Evolutionary conservation across 768 basidiomycete species (phyloP).

Genomic region (Termitomyces sp.): DNA sequence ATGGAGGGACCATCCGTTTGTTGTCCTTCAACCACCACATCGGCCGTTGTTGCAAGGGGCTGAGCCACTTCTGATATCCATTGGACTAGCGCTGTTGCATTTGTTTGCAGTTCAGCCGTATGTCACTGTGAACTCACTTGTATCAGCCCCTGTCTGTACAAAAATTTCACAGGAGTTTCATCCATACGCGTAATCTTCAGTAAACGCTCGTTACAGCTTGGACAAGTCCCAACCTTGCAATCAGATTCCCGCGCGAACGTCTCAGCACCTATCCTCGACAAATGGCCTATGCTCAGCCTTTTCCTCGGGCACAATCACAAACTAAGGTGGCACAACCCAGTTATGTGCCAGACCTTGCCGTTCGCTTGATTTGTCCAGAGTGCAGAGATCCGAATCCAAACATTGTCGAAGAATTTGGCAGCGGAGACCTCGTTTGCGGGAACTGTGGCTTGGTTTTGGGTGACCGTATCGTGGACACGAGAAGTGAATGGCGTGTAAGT

Average conservation of each 20-base stretch:
- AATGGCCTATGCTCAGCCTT: conserved; percentile 76
- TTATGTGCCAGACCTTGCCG: conserved; percentile 79
- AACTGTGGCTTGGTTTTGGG: conserved; percentile 92
- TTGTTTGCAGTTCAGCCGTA: conserved; percentile 10
- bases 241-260: conserved; percentile 18
- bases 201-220: conserved; percentile 2
- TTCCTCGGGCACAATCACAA: conserved; percentile 65
- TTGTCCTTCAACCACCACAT: conserved; percentile 10
- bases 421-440: conserved; percentile 95
- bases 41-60: conserved; percentile 7
- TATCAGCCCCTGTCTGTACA: conserved; percentile 10
- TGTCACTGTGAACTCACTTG: conserved; percentile 13
- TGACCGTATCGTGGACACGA: conserved; percentile 94
- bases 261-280: conserved; percentile 21
- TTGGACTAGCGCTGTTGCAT: conserved; percentile 4
- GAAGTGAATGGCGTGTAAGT: conserved; percentile 96
- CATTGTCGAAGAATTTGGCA: conserved; percentile 96
- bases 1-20: background rate
- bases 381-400: conserved; percentile 91
- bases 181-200: background rate
- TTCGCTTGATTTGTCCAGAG: conserved; percentile 92
- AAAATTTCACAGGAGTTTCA: conserved; percentile 13
- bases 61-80: background rate
- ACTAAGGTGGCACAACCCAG: conserved; percentile 48
- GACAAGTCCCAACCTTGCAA: background rate